Evolutionary conservation across 805 yeast genomes (phyloP), one percentile per base, ranked within the genome.

Genomic region (Yamadazyma paraphyllophila): DNA sequence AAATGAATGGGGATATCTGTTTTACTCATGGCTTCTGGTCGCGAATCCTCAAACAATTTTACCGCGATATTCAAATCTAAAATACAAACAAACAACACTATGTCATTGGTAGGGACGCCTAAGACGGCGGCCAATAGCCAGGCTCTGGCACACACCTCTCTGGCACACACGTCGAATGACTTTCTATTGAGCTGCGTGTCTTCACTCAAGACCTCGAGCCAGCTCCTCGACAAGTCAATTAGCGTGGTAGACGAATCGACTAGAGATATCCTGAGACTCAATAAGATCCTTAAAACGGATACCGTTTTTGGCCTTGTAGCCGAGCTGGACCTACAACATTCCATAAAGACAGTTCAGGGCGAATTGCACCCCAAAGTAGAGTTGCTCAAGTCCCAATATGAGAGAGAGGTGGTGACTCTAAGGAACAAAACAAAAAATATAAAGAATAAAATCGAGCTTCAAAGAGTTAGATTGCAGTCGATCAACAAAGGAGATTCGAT

Each of bases 281-380:
- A 61, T 32, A 59, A 57, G 16, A 69, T 77, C 6, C 61, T 79
- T n/a, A 53, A 62, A 14, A 75, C 79, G 6, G 62, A 65, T 35
- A 66, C 73, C 30, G 76, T 77, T 16, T 79, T 77, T 59, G 79
- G 78, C 4, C 58, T 78, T 10, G 71, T 78, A 0, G 80, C 82
- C 0, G 80, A 77, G 49, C 59, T 62, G 44, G 80, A 77, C 44
- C 56, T 78, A 20, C 61, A 57, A 7, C 66, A 60, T 36, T 77
- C 78, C 14, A 69, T 69, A 40, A 59, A 58, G 32, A 55, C 62
- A 10, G 58, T 76, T 37, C 61, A 62, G 37, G 51, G 55, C 10
- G 71, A 70, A 26, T 58, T 74, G 3, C 67, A 66, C 31, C 82
- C 82, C 1, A 71, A 75, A 45, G 59, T 78, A 11, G 45, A 57